Base-by-base conservation (phyloP, 140 eudicot genomes). In the Senecio squalidus region DNA sequence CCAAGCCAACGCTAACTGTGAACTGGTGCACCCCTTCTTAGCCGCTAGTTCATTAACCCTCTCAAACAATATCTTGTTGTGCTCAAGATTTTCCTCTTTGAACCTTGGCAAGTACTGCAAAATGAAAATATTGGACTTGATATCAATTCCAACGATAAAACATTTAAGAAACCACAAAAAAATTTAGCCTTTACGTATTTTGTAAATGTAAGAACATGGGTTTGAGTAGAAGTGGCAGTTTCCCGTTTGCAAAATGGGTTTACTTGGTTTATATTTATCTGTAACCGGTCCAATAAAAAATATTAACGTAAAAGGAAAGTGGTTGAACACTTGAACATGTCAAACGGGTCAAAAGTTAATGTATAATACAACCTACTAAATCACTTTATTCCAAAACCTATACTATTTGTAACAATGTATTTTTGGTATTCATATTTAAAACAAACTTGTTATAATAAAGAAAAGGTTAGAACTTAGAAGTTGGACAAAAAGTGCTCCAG, bases 1-100 rank as follows among this genome's bases (percentile, higher is more conserved):
- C 94, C 94, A 84, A 0, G 94, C 88, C 74, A 84, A 60, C 15
- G 94, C 67, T 30, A 84, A 68, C 26, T 80, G 88, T 4, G 80
- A 73, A 2, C 88, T 61, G 31, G 84, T 84, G 74, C 84, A 84
- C 9, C 94, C 80, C 64, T 84, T 84, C 67, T 45, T 84, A n/a
- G 66, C 38, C 6, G 94, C 84, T 38, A 84, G 25, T 38, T 68
- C 56, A n/a, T 60, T 62, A 11, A 84, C 75, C 13, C 68, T 58
- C 56, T 77, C 79, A 14, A 30, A 84, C 52, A 84, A 11, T 7
- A 24, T 70, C 66, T 77, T 71, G 78, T 77, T 80, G 15, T 78
- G 75, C 40, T 77, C 76, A 27, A 84, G 49, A 46, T 81, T 77
- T 47, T 81, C 84, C 1, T 68, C 26, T 63, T 74, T 68, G 64